Base-by-base conservation (phyloP, 805 yeast species). In the Cyberlindnera mrakii region DNA sequence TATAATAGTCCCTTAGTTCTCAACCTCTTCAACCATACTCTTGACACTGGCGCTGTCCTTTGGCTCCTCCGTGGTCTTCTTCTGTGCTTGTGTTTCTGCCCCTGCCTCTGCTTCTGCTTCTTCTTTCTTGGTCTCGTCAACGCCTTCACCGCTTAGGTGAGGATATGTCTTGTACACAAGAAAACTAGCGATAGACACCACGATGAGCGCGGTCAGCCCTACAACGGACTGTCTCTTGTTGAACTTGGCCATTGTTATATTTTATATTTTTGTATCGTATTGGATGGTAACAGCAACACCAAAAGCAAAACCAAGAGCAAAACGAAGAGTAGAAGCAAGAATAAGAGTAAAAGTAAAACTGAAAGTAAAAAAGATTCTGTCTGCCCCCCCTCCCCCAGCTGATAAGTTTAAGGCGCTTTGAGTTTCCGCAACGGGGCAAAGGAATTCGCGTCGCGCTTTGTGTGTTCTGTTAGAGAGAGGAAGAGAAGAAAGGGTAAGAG, bases 141-240 rank as follows among this genome's bases (percentile, higher is more conserved):
- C 37, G 25, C 36, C 41, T 15, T n/a, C 17, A 13, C 40, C 40
- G 9, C 38, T 33, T n/a, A 51, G 33, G 37, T 49, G 49, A 31
- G 51, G 52, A 38, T 32, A 49, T 5, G 50, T 52, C 43, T 52
- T 48, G 40, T 33, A 44, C 31, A 54, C 34, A 30, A 48, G 27
- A 25, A 33, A 51, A 5, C 55, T 50, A 20, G 46, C 43, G 13
- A 46, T 45, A 17, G 49, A 42, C 18, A 51, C 34, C 10, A 49
- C 52, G n/a, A 42, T 37, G 7, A 46, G 45, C 10, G 52, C 46
- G 10, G 43, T 49, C 4, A 43, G 30, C 1, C 40, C 38, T 13
- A 47, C 23, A 14, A 49, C 23, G 6, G 48, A 31, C 30, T 47
- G 45, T 41, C 43, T 54, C 41, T 46, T 52, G 34, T 42, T 36